These are phyloP conservation scores for Rosa chinensis DNA, from an alignment of 306 rosid genomes.

Conservation along the genomic window DNA sequence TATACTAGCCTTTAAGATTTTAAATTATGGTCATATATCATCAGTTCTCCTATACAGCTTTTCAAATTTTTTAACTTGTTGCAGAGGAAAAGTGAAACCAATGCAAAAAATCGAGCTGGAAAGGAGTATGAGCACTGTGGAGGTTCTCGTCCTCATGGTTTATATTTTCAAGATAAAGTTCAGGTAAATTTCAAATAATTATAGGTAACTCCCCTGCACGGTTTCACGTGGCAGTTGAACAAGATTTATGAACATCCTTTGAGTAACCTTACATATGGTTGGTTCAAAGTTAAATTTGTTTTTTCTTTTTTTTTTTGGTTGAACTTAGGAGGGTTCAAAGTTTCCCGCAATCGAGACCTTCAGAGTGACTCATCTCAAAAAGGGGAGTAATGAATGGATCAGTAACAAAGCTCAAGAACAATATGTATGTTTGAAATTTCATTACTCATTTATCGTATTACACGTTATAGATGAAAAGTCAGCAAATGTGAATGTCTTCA, in stretches of 20 bases:
- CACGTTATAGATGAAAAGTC: background rate
- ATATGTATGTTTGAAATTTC: background rate
- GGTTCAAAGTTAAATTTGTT: background rate
- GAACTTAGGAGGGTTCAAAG: background rate
- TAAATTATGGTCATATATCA: background rate
- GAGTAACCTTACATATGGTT: background rate
- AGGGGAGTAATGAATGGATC: conserved; percentile 2
- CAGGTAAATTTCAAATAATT: background rate
- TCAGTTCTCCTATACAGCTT: background rate
- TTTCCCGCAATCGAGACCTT: conserved; percentile 1
- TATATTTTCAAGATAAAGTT: background rate
- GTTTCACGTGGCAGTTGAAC: background rate
- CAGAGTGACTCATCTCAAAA: background rate
- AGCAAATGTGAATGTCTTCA: background rate
- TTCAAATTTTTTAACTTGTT: background rate
- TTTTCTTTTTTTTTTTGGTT: background rate
- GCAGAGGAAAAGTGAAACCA: background rate
- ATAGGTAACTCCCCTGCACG: background rate
- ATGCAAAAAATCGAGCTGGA: background rate
- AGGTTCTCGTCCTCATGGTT: background rate
- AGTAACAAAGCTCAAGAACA: background rate
- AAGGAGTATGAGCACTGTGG: background rate
- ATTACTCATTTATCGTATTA: background rate
- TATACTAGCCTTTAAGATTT: background rate
- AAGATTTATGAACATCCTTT: background rate